Evolutionary conservation across 108 stramenopile genomes (phyloP), one percentile per base, ranked within the genome.

Genomic region (Craspedostauros australis): DNA sequence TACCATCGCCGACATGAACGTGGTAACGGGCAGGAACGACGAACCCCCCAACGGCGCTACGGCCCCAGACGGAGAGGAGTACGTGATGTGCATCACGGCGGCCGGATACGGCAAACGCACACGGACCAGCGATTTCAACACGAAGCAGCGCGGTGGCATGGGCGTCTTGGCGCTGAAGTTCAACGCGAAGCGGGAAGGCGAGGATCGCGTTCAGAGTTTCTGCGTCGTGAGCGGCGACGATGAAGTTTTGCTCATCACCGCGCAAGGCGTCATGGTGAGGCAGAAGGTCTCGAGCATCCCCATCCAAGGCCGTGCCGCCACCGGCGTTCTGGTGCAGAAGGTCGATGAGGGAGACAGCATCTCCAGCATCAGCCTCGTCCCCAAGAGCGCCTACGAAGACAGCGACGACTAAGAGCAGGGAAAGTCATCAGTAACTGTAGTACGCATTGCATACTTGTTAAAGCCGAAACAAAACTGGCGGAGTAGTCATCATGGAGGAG

Each of bases 101-200:
- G 57, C 70, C 22, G 96, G 96, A 9, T 94, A 88, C 53, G 96
- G 96, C 23, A 97, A 97, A 55, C 78, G 94, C 9, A 76, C 95
- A 0, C 50, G 60, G 16, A 78, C 82, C 30, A 57, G 65, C 28
- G 94, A 92, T 28, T 93, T 96, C 53, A 60, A 79, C 30, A 43
- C 72, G 15, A 84, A 78, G n/a, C 64, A 39, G 9, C 77, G 96
- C 8, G 94, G 91, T 23, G 75, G 73, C 6, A 66, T 72, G 29
- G 96, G 96, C 11, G 93, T 95, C 12, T 79, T 91, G 45, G 91
- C 93, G 0, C 83, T 83, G 63, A 95, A 95, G 54, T 95, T 97
- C 75, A 95, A 94, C 51, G 52, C 58, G 44, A 50, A 15, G 46
- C 25, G 15, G 6, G 70, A 45, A 16, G 64, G 42, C 18, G 49